phyloP scores from a whole-genome alignment of 1,139 yeast genomes.

The Magnusiomyces suaveolens region DNA sequence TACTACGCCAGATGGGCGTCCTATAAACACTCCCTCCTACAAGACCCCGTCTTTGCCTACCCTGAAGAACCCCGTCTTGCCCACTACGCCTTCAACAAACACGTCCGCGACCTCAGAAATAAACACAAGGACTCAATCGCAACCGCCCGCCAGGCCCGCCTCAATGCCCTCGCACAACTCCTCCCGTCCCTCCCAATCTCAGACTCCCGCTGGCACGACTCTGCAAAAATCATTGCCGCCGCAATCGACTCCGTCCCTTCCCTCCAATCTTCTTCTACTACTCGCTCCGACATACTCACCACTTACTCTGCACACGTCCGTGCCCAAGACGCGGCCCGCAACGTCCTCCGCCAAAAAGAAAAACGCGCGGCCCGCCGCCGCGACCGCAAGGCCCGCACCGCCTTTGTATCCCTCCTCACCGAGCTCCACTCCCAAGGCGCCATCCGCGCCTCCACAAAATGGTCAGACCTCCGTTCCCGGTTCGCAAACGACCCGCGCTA shows the following conservation, averaged over 20 bases:
- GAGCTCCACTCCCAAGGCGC: constrained; percentile 33
- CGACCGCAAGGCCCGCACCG: constrained; percentile 60
- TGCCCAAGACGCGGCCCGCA: constrained; percentile 35
- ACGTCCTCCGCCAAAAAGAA: constrained; percentile 32
- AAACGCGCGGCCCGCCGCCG: constrained; percentile 36
- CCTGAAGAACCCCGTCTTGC: constrained; percentile 17
- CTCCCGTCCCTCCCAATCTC: too few relatives aligned
- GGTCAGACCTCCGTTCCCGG: constrained; percentile 46
- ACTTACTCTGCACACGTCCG: constrained; percentile 44
- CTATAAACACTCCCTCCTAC: too few relatives aligned
- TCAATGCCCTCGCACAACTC: constrained; percentile 32
- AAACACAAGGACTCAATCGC: constrained; percentile 32
- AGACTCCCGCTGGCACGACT: constrained; percentile 40
- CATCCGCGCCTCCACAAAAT: constrained; percentile 49
- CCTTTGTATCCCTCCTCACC: constrained; percentile 42
- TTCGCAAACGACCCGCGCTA: constrained; percentile 54
- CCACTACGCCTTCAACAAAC: constrained; percentile 42
- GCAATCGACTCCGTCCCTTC: constrained; percentile 40
- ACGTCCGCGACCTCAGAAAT: constrained; percentile 37
- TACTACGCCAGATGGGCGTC: constrained; percentile 49
- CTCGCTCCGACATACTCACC: constrained; percentile 50
- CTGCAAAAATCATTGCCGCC: constrained; percentile 34
- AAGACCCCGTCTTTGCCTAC: constrained; percentile 54
- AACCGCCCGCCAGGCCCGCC: constrained; percentile 18
- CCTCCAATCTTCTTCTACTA: constrained; percentile 45